phyloP scores from a whole-genome alignment of 164 flowering plant species.

The Piper betle region DNA sequence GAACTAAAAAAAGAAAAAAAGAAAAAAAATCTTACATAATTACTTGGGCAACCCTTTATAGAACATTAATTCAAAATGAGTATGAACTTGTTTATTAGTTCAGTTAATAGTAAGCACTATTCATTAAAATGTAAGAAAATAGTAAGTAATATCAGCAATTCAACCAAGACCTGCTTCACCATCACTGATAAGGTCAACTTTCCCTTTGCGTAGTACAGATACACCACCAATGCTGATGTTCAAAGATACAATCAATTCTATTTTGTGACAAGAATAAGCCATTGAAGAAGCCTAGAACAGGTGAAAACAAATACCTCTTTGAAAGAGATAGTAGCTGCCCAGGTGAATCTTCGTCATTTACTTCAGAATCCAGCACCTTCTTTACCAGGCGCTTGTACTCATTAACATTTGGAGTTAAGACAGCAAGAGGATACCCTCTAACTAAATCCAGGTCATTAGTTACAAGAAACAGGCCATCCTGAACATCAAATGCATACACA shows the following conservation, averaged over 20 bases:
- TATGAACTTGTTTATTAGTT: not conserved
- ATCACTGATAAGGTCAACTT: conserved; percentile 76
- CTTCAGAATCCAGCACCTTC: conserved; percentile 65
- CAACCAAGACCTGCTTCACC: conserved; percentile 52
- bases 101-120: not conserved
- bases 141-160: conserved; percentile 1
- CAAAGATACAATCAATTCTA: not conserved
- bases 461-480: conserved; percentile 99
- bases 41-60: not conserved
- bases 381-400: conserved; percentile 91
- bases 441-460: conserved; percentile 71
- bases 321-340: conserved; percentile 58
- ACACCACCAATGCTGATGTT: conserved; percentile 69
- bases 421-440: conserved; percentile 72
- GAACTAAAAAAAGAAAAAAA: conserved; percentile 28
- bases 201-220: conserved; percentile 80
- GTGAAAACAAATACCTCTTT: conserved; percentile 29
- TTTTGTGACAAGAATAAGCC: not conserved
- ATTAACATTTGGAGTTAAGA: conserved; percentile 90
- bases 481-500: conserved; percentile 8
- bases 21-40: not conserved
- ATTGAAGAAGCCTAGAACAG: not conserved
- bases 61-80: not conserved
- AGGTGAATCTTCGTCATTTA: conserved; percentile 52
- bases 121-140: not conserved